phyloP scores from a whole-genome alignment of 2,329 filamentous ascomycete genomes.

The Diaporthe nobilis region DNA sequence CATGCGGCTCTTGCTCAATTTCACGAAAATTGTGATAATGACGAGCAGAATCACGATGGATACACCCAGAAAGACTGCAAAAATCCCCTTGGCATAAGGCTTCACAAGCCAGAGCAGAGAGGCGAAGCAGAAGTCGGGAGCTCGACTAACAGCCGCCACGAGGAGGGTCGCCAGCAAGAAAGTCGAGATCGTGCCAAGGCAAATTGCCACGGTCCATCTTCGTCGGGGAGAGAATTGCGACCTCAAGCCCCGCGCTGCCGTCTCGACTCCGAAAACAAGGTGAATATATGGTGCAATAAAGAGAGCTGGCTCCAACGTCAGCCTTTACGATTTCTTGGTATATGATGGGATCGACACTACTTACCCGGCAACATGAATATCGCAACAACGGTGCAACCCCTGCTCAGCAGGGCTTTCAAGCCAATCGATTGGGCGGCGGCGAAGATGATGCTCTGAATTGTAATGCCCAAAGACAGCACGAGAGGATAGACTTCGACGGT shows the following conservation, averaged over 20 bases:
- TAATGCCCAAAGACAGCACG: constrained; percentile 69
- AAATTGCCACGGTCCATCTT: constrained; percentile 72
- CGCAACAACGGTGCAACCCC: constrained; percentile 67
- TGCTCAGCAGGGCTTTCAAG: constrained; percentile 63
- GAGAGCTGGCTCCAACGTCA: constrained; percentile 63
- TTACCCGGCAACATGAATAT: constrained; percentile 73
- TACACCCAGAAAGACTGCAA: constrained; percentile 67
- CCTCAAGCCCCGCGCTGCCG: constrained; percentile 68
- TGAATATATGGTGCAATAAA: constrained; percentile 78
- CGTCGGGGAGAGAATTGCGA: constrained; percentile 70
- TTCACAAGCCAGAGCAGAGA: constrained; percentile 78
- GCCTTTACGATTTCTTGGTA: constrained; percentile 29
- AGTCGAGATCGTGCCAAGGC: constrained; percentile 64
- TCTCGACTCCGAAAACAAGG: constrained; percentile 75
- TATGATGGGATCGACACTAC: constrained; percentile 39
- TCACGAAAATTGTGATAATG: constrained; percentile 68
- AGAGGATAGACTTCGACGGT: constrained; percentile 68
- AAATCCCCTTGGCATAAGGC: constrained; percentile 70
- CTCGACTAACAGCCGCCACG: constrained; percentile 67
- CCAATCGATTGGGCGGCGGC: constrained; percentile 70
- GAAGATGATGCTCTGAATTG: constrained; percentile 71
- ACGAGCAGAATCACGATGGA: constrained; percentile 65
- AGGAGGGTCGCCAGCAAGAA: constrained; percentile 70
- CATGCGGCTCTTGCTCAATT: constrained; percentile 66
- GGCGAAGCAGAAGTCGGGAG: constrained; percentile 75